These are phyloP conservation scores for Notholithocarpus densiflorus DNA, from an alignment of 306 rosid species.

Conservation along the genomic window DNA sequence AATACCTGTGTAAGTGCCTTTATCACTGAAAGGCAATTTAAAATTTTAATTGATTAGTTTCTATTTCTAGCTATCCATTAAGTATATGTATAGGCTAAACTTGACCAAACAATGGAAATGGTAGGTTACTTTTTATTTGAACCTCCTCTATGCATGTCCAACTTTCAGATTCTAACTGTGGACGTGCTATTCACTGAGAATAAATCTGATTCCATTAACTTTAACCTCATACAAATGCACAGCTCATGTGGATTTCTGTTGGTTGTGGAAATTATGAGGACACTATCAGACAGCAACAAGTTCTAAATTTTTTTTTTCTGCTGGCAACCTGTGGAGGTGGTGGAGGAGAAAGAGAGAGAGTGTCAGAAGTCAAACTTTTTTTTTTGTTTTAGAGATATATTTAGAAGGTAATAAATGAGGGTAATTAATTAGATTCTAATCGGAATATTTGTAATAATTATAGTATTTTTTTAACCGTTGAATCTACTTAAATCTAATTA, in stretches of 20 bases:
- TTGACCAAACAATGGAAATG: not conserved
- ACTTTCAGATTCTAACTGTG: not conserved
- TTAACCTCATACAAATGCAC: not conserved
- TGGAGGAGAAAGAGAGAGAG: too few species aligned
- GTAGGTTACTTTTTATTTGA: not conserved
- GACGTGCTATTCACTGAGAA: not conserved
- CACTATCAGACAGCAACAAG: not conserved
- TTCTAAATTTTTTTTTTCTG: not conserved
- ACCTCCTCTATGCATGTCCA: not conserved
- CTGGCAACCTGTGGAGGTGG: too few species aligned
- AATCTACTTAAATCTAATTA: too few species aligned
- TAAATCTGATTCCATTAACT: not conserved
- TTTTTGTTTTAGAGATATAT: too few species aligned
- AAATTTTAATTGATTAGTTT: not conserved
- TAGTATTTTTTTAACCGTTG: too few species aligned
- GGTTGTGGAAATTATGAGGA: not conserved
- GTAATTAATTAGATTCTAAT: too few species aligned
- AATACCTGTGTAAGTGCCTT: not conserved
- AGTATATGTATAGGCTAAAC: not conserved
- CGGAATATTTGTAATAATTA: too few species aligned
- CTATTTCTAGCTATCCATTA: not conserved
- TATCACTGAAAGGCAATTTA: too few species aligned
- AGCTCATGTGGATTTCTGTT: not conserved
- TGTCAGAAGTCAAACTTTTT: too few species aligned
- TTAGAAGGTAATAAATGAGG: too few species aligned